phyloP scores from a whole-genome alignment of 805 yeast species.

The Ogataea populi-albae region DNA sequence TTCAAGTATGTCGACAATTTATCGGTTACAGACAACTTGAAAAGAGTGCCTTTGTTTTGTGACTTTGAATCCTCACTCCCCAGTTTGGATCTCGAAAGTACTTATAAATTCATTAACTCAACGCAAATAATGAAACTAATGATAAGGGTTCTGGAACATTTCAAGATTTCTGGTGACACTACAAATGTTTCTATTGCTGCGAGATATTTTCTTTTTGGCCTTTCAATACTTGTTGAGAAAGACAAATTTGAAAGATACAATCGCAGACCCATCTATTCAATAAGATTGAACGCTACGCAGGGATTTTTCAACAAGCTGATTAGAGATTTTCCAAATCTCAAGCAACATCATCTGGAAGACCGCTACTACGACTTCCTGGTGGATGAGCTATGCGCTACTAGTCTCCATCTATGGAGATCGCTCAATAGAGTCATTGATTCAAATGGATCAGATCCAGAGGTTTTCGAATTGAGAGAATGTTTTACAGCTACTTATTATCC shows the following conservation, averaged over 20 bases:
- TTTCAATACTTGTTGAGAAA: slow-evolving; percentile 15
- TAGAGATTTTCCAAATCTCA: slow-evolving; percentile 14
- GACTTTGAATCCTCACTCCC: slow-evolving; percentile 11
- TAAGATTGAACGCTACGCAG: slow-evolving; percentile 9
- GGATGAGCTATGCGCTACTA: slow-evolving; percentile 6
- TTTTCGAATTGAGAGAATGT: slow-evolving; percentile 9
- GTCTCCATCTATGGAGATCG: slow-evolving; percentile 12
- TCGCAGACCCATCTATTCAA: slow-evolving; percentile 15
- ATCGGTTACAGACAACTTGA: slow-evolving; percentile 12
- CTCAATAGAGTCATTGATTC: slow-evolving; percentile 8
- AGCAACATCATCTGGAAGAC: slow-evolving; percentile 20
- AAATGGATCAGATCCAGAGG: slow-evolving; percentile 11
- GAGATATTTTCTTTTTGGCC: slow-evolving; percentile 17
- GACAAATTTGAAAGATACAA: slow-evolving; percentile 15
- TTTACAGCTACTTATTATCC: slow-evolving; percentile 15
- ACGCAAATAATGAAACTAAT: slow-evolving; percentile 9
- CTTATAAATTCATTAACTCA: slow-evolving; percentile 15
- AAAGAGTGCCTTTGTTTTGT: slow-evolving; percentile 8
- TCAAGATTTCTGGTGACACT: slow-evolving; percentile 4
- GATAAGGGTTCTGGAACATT: slow-evolving; percentile 8
- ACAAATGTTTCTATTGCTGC: slow-evolving; percentile 10
- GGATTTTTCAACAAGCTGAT: slow-evolving; percentile 7
- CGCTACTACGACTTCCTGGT: slow-evolving; percentile 18
- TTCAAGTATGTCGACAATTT: slow-evolving; percentile 3
- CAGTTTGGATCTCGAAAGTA: slow-evolving; percentile 9